These are phyloP conservation scores for Podospora appendiculata DNA, from an alignment of 495 filamentous ascomycete species.

Conservation along the genomic window DNA sequence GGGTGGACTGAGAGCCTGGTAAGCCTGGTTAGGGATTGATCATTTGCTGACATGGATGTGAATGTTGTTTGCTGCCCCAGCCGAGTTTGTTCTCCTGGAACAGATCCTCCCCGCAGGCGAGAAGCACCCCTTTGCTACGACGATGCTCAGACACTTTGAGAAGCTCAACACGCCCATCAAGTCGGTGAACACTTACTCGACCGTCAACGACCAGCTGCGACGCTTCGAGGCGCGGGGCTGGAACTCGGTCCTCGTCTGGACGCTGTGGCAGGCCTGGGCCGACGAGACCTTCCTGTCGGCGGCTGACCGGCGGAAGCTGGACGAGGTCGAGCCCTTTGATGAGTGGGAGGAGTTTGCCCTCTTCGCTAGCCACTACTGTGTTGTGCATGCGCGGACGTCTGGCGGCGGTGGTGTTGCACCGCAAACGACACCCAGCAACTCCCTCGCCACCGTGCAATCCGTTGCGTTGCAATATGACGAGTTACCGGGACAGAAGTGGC, in stretches of 20 bases:
- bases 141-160: constrained; percentile 79
- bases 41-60: neutral
- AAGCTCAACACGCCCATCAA: constrained; percentile 72
- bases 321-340: constrained; percentile 75
- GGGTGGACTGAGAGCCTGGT: no score
- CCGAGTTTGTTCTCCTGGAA: constrained; percentile 78
- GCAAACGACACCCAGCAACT: neutral
- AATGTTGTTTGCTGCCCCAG: constrained; percentile 8
- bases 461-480: constrained; percentile 17
- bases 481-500: constrained; percentile 24
- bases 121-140: constrained; percentile 75
- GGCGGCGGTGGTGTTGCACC: neutral
- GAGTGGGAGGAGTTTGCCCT: constrained; percentile 94
- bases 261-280: constrained; percentile 75
- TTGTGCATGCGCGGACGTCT: constrained; percentile 52
- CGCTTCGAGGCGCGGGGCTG: constrained; percentile 64
- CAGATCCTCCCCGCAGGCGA: constrained; percentile 74
- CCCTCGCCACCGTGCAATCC: neutral
- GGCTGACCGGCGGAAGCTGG: constrained; percentile 48
- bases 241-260: constrained; percentile 47
- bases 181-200: constrained; percentile 63
- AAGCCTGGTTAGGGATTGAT: no score
- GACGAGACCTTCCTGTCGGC: constrained; percentile 51
- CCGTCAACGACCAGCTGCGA: constrained; percentile 49
- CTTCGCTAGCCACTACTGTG: constrained; percentile 79